These are phyloP conservation scores for Zymoseptoria ardabiliae DNA, from an alignment of 2,329 filamentous ascomycete genomes.

Conservation along the genomic window DNA sequence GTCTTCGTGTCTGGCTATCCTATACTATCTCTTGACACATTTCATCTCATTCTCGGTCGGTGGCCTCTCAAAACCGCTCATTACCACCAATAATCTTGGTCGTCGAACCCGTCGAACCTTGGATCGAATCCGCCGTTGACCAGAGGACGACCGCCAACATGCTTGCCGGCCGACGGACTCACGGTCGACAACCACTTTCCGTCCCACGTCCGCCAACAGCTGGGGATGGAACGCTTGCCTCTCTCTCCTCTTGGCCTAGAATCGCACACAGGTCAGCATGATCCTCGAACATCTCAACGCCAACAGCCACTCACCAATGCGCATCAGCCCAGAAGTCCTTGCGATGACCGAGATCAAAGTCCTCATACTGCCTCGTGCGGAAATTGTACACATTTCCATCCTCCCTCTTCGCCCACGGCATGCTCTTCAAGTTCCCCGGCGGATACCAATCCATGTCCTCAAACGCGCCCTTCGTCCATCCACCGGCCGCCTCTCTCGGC, in stretches of 20 bases:
- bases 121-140: neutral
- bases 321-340: conserved; percentile 25
- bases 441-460: conserved; percentile 29
- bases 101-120: neutral
- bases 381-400: conserved; percentile 24
- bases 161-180: conserved; percentile 14
- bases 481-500: conserved; percentile 7
- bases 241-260: conserved; percentile 12
- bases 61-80: neutral
- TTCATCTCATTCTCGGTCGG: neutral
- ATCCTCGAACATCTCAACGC: neutral
- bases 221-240: conserved; percentile 17
- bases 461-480: conserved; percentile 31
- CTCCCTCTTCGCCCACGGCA: conserved; percentile 15
- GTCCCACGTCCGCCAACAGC: conserved; percentile 14
- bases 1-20: neutral
- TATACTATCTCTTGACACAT: neutral
- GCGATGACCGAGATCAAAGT: conserved; percentile 6
- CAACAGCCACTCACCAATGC: conserved; percentile 16
- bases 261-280: neutral
- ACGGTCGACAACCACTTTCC: conserved; percentile 26
- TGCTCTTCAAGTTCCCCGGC: conserved; percentile 22
- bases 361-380: conserved; percentile 21
- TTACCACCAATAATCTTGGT: neutral
- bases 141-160: conserved; percentile 20